Percentiles rank a stretch among this genome's conserved stretches.
Conservation (phyloP, 1,284 basidiomycete species). For the Apiotrichum gamsii region DNA sequence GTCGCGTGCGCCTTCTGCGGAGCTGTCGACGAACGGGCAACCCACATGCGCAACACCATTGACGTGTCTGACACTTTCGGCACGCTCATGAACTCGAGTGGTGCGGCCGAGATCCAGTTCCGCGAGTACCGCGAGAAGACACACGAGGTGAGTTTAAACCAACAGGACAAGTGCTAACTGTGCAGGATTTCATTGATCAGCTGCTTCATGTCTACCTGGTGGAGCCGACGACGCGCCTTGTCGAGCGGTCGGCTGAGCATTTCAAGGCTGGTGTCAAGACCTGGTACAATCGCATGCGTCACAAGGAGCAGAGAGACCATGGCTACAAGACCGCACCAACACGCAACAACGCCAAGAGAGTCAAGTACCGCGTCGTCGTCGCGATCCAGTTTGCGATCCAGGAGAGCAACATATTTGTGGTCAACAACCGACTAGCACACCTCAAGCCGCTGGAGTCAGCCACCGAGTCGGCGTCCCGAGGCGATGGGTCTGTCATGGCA, state of each 20-base stretch:
- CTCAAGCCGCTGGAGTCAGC: not conserved
- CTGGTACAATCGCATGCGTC: conserved; percentile 15
- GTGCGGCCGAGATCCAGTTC: conserved; percentile 1
- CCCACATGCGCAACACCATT: conserved; percentile 9
- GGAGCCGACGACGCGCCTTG: conserved; percentile 4
- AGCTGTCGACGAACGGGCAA: conserved; percentile 19
- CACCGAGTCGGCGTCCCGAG: conserved; percentile 12
- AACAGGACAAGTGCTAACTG: not conserved
- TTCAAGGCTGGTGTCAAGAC: conserved; percentile 12
- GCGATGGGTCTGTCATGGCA: conserved; percentile 22
- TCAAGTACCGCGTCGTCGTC: conserved; percentile 21
- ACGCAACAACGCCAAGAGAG: conserved; percentile 4
- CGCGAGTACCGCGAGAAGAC: conserved; percentile 6
- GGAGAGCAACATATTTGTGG: conserved; percentile 24
- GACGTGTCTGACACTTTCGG: conserved; percentile 14
- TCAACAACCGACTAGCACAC: conserved; percentile 19
- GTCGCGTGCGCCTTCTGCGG: conserved; percentile 27
- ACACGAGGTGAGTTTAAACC: conserved; percentile 8
- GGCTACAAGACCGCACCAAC: conserved; percentile 1
- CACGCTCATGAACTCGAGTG: conserved; percentile 16
- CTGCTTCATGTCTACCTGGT: conserved; percentile 14
- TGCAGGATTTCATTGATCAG: conserved; percentile 8
- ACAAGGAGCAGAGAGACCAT: not conserved
- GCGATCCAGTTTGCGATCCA: conserved; percentile 27
- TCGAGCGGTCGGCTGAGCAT: conserved; percentile 2